phyloP scores from a whole-genome alignment of 1,284 basidiomycete species.

The Ustilago cynodontis region DNA sequence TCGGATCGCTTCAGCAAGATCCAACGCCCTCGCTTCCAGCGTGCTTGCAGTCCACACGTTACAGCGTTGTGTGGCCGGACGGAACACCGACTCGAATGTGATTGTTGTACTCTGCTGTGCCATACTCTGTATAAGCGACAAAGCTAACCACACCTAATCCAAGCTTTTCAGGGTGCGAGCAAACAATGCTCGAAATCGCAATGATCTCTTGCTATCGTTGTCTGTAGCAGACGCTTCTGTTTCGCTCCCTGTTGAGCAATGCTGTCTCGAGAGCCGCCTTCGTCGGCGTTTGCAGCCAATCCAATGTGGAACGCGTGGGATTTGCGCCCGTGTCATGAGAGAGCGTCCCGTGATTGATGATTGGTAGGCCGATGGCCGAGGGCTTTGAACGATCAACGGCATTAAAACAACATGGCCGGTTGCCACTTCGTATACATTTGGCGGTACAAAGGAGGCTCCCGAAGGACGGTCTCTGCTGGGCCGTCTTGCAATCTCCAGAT shows the following conservation, averaged over 20 bases:
- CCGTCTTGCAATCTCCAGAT: neutral
- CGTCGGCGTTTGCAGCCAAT: neutral
- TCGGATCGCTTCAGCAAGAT: constrained; percentile 2
- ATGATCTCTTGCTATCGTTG: neutral
- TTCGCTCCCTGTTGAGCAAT: neutral
- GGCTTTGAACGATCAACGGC: neutral
- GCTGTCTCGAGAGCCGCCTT: neutral
- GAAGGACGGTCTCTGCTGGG: neutral
- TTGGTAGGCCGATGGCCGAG: neutral
- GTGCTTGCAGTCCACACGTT: neutral
- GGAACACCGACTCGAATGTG: no score
- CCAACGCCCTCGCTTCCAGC: constrained; percentile 16
- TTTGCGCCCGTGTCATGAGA: neutral
- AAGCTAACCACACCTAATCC: constrained; percentile 1
- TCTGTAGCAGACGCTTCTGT: neutral
- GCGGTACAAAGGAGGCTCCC: neutral
- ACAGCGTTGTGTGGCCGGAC: no score
- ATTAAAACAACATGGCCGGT: neutral
- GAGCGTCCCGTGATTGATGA: neutral
- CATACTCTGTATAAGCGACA: neutral
- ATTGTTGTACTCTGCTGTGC: neutral
- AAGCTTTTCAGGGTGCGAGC: neutral
- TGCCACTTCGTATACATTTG: neutral
- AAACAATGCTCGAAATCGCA: neutral
- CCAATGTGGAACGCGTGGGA: neutral